Evolutionary conservation across 2,329 filamentous ascomycete species (phyloP), one percentile per base, ranked within the genome.

Genomic region (Dryadomyces quercus-mongolicae): DNA sequence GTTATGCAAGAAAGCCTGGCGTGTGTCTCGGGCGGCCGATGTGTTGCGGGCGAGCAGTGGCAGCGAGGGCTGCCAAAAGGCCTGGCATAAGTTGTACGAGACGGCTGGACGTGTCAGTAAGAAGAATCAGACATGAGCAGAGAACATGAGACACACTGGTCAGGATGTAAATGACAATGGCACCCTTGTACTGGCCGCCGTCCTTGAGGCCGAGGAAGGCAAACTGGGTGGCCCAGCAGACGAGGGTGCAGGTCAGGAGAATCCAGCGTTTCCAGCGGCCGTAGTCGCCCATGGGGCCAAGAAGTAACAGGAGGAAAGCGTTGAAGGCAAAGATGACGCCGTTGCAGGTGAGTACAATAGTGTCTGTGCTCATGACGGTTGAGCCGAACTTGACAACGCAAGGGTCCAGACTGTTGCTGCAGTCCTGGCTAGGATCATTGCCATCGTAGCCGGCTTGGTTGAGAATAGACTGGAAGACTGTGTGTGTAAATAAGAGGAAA

Each of bases 281-380:
- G 34, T 60, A 62, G 54, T 62, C 59, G 53, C 59, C 60, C 45
- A 61, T 61, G 7, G 58, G 58, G n/a, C 60, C 60, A 10, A 61
- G 21, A 22, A 58, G 51, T 38, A 62, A 47, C 16, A 62, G 56
- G 10, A 55, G 51, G 40, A 56, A 57, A n/a, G 61, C 57, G 49
- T 53, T 47, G 2, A 53, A 25, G 20, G 51, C 51, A 40, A 53
- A 53, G 15, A 48, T 47, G 34, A 53, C 40, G 51, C 51, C 51
- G 31, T 53, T 53, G 51, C 51, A 25, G 18, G 34, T 47, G 34
- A 62, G 58, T 31, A 42, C 45, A 34, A 53, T 21, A 13, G 44
- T 53, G 43, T 53, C 51, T 7, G 46, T 52, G 42, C 46, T 52
- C 50, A 52, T 52, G 25, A 25, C 46, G 43, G 22, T 22, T 25